phyloP scores from a whole-genome alignment of 805 yeast species.

The Yamadazyma endophytica region DNA sequence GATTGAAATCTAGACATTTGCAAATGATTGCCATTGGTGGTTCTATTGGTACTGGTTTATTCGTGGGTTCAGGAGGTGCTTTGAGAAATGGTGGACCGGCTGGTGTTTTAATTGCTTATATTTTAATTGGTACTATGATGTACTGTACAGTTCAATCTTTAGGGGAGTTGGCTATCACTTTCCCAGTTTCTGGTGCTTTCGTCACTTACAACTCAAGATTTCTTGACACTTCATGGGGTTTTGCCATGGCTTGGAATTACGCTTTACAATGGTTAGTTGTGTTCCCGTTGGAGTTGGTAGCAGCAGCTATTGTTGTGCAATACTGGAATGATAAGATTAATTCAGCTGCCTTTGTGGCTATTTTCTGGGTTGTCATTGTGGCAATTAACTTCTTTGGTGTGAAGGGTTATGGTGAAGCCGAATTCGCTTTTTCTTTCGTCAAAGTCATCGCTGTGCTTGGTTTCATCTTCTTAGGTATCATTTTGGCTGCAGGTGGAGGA shows the following conservation, averaged over 20 bases:
- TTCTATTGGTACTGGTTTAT: conserved; percentile 79
- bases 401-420: conserved; percentile 60
- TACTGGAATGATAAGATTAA: conserved; percentile 53
- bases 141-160: conserved; percentile 51
- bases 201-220: conserved; percentile 58
- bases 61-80: conserved; percentile 70
- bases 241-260: conserved; percentile 55
- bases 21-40: conserved; percentile 72
- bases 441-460: conserved; percentile 63
- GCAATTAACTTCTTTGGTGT: conserved; percentile 48
- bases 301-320: conserved; percentile 52
- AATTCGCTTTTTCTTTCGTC: conserved; percentile 59
- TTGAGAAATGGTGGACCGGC: conserved; percentile 73
- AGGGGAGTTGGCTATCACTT: conserved; percentile 59
- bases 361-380: conserved; percentile 47
- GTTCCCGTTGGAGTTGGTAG: conserved; percentile 57
- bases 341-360: conserved; percentile 59
- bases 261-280: conserved; percentile 53
- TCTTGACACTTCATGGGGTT: conserved; percentile 61
- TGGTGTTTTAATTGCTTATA: conserved; percentile 57
- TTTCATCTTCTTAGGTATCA: conserved; percentile 48
- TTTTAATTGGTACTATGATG: conserved; percentile 53
- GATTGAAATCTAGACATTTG: conserved; percentile 61
- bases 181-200: conserved; percentile 69
- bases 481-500: conserved; percentile 43